Base-by-base conservation (phyloP, 441 rosid species). In the Sinapis alba region DNA sequence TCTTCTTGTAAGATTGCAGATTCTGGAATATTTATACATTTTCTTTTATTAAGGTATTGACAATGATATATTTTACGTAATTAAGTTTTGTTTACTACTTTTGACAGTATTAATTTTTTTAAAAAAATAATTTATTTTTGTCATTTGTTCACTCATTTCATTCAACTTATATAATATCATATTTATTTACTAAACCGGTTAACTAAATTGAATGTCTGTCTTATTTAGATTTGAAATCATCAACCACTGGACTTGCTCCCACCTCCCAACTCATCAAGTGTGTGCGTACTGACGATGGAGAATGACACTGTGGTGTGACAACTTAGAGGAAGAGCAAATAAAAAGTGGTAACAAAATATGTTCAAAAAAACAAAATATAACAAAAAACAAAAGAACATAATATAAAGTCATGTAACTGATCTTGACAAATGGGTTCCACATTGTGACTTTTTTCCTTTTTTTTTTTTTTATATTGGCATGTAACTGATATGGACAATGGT, bases 401-500 rank as follows among this genome's bases (percentile, higher is more conserved):
- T 16, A 50, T 50, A 50, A 50, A 50, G 54, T 8, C 54, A 50
- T 50, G 54, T 16, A 50, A 50, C 54, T 50, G 54, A 50, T 50
- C 54, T 50, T 50, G 11, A 50, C 54, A 16, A 41, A 27, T 65
- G 51, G 58, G 78, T 59, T 66, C 72, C 78, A 65, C 67, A 21
- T 58, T 66, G 38, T 19, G 19, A 16, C 54, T 50, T 50, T 50
- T 47, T 43, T 38, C 19, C 2, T 7, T 19, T 6, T 20, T 20
- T 21, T 56, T 9, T 5, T 53, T 27, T 63, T 24, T 20, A 26
- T 24, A 34, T 16, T 12, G 59, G 59, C 9, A 51, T 69, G 79
- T 69, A 76, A 19, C 24, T 36, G 74, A 68, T 61, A 60, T 61
- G 69, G 59, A 75, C 57, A 5, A 68, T 69, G 79, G 79, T 76